Evolutionary conservation across 805 yeast species (phyloP).

Genomic region (Huiozyma sinensis): DNA sequence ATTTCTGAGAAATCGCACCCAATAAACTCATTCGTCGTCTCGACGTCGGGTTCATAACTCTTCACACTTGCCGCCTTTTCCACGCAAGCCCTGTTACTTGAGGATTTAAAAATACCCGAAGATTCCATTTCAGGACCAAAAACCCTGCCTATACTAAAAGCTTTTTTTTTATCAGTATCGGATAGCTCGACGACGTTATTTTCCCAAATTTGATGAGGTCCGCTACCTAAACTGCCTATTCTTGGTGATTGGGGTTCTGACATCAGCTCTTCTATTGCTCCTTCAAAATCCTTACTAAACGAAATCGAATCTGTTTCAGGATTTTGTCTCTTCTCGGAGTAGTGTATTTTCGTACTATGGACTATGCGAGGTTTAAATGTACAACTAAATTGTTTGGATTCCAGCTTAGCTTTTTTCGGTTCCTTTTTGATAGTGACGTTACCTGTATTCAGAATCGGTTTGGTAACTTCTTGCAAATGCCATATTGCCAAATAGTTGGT

Average conservation of each 20-base stretch:
- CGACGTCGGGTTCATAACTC: conserved; percentile 13
- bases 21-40: neutral
- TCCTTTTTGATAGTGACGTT: neutral
- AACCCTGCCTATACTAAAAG: conserved; percentile 1
- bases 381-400: neutral
- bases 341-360: conserved; percentile 5
- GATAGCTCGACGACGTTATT: neutral
- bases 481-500: conserved; percentile 23
- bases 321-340: neutral
- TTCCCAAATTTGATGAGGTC: no score
- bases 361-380: conserved; percentile 8
- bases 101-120: conserved; percentile 9
- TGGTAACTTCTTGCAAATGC: conserved; percentile 22
- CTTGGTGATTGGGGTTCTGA: neutral
- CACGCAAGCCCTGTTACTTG: conserved; percentile 14
- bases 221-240: no score
- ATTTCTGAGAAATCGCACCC: conserved; percentile 2
- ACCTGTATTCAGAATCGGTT: neutral
- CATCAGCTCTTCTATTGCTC: conserved; percentile 1
- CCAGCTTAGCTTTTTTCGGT: neutral
- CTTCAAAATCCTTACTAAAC: conserved; percentile 6
- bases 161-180: neutral
- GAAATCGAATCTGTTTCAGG: neutral
- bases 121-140: conserved; percentile 11
- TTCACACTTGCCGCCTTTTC: conserved; percentile 14